Base-by-base conservation (phyloP, 2,329 filamentous ascomycete species). In the Fusarium sp. region DNA sequence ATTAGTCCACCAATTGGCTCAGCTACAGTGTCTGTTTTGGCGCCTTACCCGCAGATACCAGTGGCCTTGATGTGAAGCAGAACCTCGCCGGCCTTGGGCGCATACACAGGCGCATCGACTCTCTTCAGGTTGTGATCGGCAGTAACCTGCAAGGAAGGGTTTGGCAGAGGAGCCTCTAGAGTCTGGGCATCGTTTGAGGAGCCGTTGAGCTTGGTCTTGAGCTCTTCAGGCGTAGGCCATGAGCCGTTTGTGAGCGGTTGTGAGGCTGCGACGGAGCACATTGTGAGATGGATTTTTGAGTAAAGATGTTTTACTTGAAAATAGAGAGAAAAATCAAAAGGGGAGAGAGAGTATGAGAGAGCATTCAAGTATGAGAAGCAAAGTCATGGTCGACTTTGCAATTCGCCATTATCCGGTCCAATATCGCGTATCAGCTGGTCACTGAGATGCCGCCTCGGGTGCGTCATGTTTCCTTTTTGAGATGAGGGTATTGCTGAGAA, bases 41-140 rank as follows among this genome's bases (percentile, higher is more conserved):
- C 74, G 26, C 41, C 67, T 41, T 74, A 86, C 80, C 87, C 87
- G 74, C 87, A 89, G 34, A 89, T 85, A 39, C 87, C 87, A 4
- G 86, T 88, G 2, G 82, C 81, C 70, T 86, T 87, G 64, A 89
- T 80, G 58, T 89, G 86, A 9, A 89, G 67, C 2, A 88, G 74
- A 2, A 85, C 86, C 62, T 89, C 83, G 13, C 82, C 83, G 7
- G 75, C 74, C 7, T 77, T 76, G 4, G 86, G 86, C 26, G 78
- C 79, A 64, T 81, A 79, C 2, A 88, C 80, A 7, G 86, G 85
- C 1, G 83, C 84, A 40, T 88, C 81, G 26, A 83, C 78, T 11
- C 80, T 71, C 69, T 87, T 87, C 51, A 89, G 70, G 6, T 78
- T 77, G 68, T 88, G 86, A 67, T 88, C 85, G 41, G 81, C 83